Evolutionary conservation across 768 basidiomycete genomes (phyloP).

Genomic region (Mycena albidolilacea): DNA sequence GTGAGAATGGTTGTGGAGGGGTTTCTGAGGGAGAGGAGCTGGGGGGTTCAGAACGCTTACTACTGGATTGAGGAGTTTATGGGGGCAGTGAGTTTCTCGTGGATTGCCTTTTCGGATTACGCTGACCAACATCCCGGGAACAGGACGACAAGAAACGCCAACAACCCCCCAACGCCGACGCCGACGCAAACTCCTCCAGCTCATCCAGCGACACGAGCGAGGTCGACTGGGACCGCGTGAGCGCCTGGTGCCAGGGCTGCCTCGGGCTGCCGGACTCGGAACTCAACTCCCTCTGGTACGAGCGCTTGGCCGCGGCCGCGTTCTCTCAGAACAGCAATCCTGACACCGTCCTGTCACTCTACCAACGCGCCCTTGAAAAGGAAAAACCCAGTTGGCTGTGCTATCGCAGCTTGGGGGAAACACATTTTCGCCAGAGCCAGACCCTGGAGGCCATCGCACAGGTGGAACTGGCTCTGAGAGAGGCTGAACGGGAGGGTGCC

Average conservation of each 20-base stretch:
- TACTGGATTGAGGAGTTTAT: not conserved
- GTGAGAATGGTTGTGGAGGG: not conserved
- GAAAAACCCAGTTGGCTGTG: conserved; percentile 5
- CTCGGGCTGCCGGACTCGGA: not conserved
- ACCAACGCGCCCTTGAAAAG: not conserved
- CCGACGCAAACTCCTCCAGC: not conserved
- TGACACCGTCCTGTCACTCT: not conserved
- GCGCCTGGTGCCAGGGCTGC: conserved; percentile 1
- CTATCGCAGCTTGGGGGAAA: not conserved
- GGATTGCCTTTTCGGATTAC: not conserved
- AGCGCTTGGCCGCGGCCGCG: not conserved
- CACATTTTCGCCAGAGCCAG: not conserved
- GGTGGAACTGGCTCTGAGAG: conserved; percentile 3
- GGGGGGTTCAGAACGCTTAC: not conserved
- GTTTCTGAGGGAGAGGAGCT: conserved; percentile 8
- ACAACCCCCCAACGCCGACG: not conserved
- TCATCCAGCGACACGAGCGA: not conserved
- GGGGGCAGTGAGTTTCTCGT: not conserved
- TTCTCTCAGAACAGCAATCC: not conserved
- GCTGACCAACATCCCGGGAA: not conserved
- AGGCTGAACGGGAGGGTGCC: not conserved
- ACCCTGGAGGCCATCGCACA: not conserved
- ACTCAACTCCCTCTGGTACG: conserved; percentile 8
- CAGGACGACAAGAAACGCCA: not conserved
- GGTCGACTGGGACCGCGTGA: conserved; percentile 2